Evolutionary conservation across 2,329 filamentous ascomycete species (phyloP), one percentile per base, ranked within the genome.

Genomic region (Cyanodermella asteris): DNA sequence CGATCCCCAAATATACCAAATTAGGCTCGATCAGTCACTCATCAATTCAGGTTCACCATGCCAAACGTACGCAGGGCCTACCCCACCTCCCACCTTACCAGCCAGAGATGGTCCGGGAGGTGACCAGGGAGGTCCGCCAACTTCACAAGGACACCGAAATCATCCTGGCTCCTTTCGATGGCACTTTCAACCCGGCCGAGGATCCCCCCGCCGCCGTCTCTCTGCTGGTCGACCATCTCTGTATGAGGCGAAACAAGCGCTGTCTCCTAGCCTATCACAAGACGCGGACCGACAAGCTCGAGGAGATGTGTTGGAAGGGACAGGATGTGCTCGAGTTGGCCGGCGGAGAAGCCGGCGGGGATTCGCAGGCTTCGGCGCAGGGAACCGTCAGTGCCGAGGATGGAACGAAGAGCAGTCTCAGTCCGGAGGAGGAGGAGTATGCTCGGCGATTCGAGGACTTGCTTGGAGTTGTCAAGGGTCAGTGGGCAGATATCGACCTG

Each of bases 401-500:
- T 15, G 54, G 52, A 13, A 68, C 45, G 20, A 47, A 69, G 30
- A 84, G 72, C 53, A 84, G 76, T 40, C 54, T 94, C 30, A 91
- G 81, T 39, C 82, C 87, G 0, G 84, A 94, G 45, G 87, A 97
- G 47, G 82, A 93, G 47, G 87, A 94, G 39, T 97, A 93, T 42
- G 76, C 91, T 29, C 64, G 84, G 31, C 73, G 82, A 41, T 97
- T 93, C 43, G 72, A 74, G 35, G 82, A 97, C 41, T 57, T 97
- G 36, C 55, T 97, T 28, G 80, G 84, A n/a, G 78, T 81, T 2
- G 93, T 90, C 50, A 97, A 97, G 47, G 87, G 87, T 1, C 81
- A 91, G 41, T 97, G 84, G 84, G 94, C 84, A 12, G 87, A 97
- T 45, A 75, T 97, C 36, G 87, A 97, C 49, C 56, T 97, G 27